These are phyloP conservation scores for Mycosarcoma mackinlayi DNA, from an alignment of 1,284 basidiomycete species.

Conservation along the genomic window DNA sequence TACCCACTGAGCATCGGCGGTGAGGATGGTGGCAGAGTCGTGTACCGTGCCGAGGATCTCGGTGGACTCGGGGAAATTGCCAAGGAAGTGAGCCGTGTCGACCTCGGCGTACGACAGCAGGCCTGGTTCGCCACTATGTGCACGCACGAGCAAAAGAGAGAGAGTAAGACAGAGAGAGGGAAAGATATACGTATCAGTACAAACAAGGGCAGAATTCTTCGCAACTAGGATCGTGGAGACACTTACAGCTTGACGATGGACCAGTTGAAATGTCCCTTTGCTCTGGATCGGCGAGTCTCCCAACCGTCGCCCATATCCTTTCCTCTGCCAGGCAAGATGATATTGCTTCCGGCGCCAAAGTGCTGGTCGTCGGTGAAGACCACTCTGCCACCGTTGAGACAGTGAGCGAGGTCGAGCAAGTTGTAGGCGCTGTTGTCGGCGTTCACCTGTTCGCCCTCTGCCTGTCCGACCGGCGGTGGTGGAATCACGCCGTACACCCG, in stretches of 20 bases:
- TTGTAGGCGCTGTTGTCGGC: slow-evolving; percentile 65
- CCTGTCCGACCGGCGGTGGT: slow-evolving; percentile 58
- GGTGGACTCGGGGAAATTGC: slow-evolving; percentile 87
- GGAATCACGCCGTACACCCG: slow-evolving; percentile 66
- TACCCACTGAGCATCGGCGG: slow-evolving; percentile 74
- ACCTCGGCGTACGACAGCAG: slow-evolving; percentile 83
- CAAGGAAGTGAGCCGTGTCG: slow-evolving; percentile 94
- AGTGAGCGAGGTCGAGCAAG: slow-evolving; percentile 85
- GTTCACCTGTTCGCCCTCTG: slow-evolving; percentile 65
- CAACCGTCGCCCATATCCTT: slow-evolving; percentile 96
- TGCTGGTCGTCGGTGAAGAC: slow-evolving; percentile 84
- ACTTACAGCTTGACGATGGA: slow-evolving; percentile 86
- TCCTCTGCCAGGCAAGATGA: slow-evolving; percentile 89
- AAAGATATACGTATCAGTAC: slow-evolving; percentile 2
- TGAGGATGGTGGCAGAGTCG: slow-evolving; percentile 50
- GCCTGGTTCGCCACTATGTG: slow-evolving; percentile 70
- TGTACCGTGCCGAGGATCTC: slow-evolving; percentile 79
- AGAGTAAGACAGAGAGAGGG: neutral
- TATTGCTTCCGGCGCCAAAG: slow-evolving; percentile 89
- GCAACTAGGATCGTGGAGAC: neutral
- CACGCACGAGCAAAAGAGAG: too few relatives aligned
- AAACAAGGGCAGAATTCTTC: too few relatives aligned
- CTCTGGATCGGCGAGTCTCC: slow-evolving; percentile 92
- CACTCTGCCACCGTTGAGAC: slow-evolving; percentile 86
- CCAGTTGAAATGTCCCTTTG: slow-evolving; percentile 86